Evolutionary conservation across 192 early-diverging fungal species (phyloP).

Genomic region (Linnemannia elongata): DNA sequence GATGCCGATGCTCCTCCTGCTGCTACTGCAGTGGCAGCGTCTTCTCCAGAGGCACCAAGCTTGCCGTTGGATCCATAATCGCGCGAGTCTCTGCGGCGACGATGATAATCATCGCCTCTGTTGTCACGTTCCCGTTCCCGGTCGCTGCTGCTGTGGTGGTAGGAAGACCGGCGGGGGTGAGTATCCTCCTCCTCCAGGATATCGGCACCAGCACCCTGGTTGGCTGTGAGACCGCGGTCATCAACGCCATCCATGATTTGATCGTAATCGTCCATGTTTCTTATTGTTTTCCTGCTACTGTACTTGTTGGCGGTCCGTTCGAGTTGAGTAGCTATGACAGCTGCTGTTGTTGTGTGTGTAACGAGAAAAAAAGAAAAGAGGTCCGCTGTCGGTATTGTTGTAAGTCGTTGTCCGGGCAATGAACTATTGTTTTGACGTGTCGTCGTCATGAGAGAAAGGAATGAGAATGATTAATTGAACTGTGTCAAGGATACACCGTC

Average conservation of each 20-base stretch:
- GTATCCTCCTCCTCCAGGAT: constrained; percentile 21
- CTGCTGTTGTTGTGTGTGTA: background rate
- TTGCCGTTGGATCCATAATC: constrained; percentile 4
- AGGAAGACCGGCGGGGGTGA: constrained; percentile 39
- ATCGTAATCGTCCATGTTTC: constrained; percentile 6
- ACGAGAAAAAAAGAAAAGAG: background rate
- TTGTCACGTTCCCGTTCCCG: constrained; percentile 2
- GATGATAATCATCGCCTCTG: background rate
- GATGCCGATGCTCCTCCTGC: background rate
- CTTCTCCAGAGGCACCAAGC: background rate
- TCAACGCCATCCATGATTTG: background rate
- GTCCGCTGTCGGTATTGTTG: background rate
- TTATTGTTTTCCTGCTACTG: background rate
- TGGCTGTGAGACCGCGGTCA: background rate
- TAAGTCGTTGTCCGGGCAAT: too few relatives aligned
- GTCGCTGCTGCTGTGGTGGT: background rate
- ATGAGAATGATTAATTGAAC: too few relatives aligned
- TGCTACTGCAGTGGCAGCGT: constrained; percentile 1
- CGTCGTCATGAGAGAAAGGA: too few relatives aligned
- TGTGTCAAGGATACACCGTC: too few relatives aligned
- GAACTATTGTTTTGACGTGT: too few relatives aligned
- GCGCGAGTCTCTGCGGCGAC: constrained; percentile 24
- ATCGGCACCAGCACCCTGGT: background rate
- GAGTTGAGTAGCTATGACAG: background rate
- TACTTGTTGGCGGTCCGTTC: background rate